Conservation (phyloP, 2,329 filamentous ascomycete species). For the Aspergillus fumigatiaffinis region DNA sequence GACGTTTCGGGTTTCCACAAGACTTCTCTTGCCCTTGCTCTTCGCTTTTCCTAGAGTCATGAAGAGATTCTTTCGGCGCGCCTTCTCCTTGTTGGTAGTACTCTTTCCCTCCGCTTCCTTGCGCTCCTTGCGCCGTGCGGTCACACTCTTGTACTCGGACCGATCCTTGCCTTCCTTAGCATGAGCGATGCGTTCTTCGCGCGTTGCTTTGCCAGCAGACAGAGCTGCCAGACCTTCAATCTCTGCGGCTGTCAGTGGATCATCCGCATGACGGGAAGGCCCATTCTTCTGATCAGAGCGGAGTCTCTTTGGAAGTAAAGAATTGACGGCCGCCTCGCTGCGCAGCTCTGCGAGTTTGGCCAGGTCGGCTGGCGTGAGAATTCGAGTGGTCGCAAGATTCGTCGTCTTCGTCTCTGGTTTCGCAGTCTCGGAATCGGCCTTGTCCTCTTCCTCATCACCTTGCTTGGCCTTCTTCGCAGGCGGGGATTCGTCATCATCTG, state of each 20-base stretch:
- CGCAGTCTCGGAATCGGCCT: constrained; percentile 40
- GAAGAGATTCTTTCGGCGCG: constrained; percentile 94
- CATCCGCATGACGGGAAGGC: constrained; percentile 68
- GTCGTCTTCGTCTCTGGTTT: constrained; percentile 20
- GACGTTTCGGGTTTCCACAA: constrained; percentile 78
- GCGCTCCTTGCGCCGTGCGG: constrained; percentile 78
- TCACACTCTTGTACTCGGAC: constrained; percentile 78
- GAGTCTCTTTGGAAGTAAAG: constrained; percentile 48
- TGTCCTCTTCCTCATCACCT: constrained; percentile 31
- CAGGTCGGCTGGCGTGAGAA: constrained; percentile 94
- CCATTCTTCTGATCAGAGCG: constrained; percentile 44
- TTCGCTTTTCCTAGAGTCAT: constrained; percentile 98
- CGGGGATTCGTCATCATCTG: constrained; percentile 66
- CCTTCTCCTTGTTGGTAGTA: constrained; percentile 96
- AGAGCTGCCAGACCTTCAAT: constrained; percentile 83
- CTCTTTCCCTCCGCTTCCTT: constrained; percentile 89
- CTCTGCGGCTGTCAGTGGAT: constrained; percentile 82
- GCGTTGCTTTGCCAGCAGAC: constrained; percentile 69
- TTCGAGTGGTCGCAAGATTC: constrained; percentile 84
- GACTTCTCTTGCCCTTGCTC: constrained; percentile 88
- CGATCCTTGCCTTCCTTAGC: constrained; percentile 77
- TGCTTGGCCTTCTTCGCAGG: constrained; percentile 62
- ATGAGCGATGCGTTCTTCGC: constrained; percentile 81
- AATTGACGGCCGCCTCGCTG: constrained; percentile 66
- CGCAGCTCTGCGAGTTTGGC: constrained; percentile 89